A percentile compares a stretch with the other conserved stretches of the same genome.
These are phyloP conservation scores for Alternaria conjuncta DNA, from an alignment of 2,329 filamentous ascomycete genomes.

Conservation along the genomic window DNA sequence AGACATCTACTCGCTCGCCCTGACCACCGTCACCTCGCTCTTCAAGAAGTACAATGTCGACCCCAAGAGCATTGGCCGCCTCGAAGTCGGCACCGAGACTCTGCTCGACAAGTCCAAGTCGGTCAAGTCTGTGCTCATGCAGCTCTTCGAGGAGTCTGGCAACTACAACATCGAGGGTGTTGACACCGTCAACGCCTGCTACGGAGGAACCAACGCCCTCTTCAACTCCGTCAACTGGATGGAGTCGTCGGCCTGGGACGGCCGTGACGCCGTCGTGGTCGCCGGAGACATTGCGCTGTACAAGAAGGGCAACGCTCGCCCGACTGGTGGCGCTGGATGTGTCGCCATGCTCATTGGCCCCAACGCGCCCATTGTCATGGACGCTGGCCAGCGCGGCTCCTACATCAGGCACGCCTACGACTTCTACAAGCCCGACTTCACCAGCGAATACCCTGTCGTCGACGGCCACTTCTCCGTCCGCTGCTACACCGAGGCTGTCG, in stretches of 20 bases:
- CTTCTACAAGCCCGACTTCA: conserved; percentile 63
- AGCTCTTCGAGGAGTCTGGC: conserved; percentile 58
- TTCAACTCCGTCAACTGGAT: conserved; percentile 63
- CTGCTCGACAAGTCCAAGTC: conserved; percentile 63
- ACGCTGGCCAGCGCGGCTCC: conserved; percentile 58
- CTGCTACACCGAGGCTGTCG: conserved; percentile 61
- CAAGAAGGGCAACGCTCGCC: conserved; percentile 61
- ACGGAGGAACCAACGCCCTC: conserved; percentile 61
- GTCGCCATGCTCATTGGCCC: conserved; percentile 62
- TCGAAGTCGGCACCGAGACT: conserved; percentile 62
- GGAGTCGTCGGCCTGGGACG: conserved; percentile 61
- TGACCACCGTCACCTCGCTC: conserved; percentile 60
- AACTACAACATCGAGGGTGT: conserved; percentile 62
- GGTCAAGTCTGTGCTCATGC: conserved; percentile 62
- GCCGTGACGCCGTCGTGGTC: conserved; percentile 59
- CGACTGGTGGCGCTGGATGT: conserved; percentile 60
- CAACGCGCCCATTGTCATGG: conserved; percentile 58
- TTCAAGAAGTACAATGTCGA: conserved; percentile 61
- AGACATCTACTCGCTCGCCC: conserved; percentile 62
- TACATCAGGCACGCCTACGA: conserved; percentile 61
- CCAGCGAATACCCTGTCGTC: conserved; percentile 61
- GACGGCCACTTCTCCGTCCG: conserved; percentile 61
- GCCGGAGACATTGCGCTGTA: conserved; percentile 62
- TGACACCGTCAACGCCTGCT: conserved; percentile 62
- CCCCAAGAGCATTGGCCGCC: conserved; percentile 57